phyloP scores from a whole-genome alignment of 768 basidiomycete genomes.

The Mycena polygramma region DNA sequence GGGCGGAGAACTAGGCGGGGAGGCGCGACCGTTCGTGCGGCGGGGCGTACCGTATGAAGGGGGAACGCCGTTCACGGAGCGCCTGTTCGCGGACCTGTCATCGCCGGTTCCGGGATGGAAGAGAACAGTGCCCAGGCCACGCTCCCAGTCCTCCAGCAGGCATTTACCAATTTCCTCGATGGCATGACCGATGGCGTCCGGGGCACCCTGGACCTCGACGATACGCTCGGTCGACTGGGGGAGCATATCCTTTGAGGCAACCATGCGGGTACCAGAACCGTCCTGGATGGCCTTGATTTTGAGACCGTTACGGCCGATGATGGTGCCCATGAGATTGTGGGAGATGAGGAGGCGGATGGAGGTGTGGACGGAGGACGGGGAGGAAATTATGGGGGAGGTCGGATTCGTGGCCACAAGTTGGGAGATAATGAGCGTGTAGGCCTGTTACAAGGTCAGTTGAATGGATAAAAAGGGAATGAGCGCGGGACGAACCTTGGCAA shows the following conservation, averaged over 20 bases:
- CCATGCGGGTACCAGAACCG: conserved; percentile 95
- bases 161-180: conserved; percentile 97
- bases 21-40: conserved; percentile 73
- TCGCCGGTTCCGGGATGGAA: conserved; percentile 95
- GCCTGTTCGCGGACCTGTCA: conserved; percentile 68
- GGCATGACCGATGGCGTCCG: conserved; percentile 93
- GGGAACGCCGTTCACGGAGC: conserved; percentile 63
- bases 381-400: conserved; percentile 76
- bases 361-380: conserved; percentile 82
- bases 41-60: conserved; percentile 61
- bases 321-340: conserved; percentile 99
- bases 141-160: conserved; percentile 96
- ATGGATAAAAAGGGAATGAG: conserved; percentile 26
- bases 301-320: conserved; percentile 95
- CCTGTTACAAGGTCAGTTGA: conserved; percentile 61
- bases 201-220: conserved; percentile 96
- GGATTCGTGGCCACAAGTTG: conserved; percentile 90
- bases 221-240: conserved; percentile 99
- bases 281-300: conserved; percentile 99
- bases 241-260: conserved; percentile 98
- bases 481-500: conserved; percentile 79
- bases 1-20: conserved; percentile 63
- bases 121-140: conserved; percentile 92
- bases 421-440: conserved; percentile 93
- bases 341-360: conserved; percentile 98